Base-by-base conservation (phyloP, 106 monocot genomes). In the Allium fistulosum region DNA sequence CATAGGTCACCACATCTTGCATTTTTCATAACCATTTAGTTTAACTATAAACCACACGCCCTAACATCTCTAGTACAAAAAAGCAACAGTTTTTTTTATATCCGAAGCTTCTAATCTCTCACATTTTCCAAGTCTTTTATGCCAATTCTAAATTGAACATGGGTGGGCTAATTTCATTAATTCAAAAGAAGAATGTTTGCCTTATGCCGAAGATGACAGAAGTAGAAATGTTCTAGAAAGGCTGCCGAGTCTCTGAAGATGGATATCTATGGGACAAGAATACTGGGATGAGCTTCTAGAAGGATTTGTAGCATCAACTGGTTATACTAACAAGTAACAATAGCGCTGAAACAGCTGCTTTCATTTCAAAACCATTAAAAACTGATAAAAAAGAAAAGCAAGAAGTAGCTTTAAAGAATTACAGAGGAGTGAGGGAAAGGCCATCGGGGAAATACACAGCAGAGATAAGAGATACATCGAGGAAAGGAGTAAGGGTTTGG, bases 401-500 rank as follows among this genome's bases (percentile, higher is more conserved):
- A 37, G n/a, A 49, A 13, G 18, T 18, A 52, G 7, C 71, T 26
- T 7, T 67, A 9, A 72, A 8, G 27, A 62, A 70, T 17, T 81
- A 77, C 49, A 68, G 73, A 15, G 81, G 81, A 48, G 77, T 81
- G 26, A 63, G 81, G 60, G 63, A 57, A 68, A 55, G 81, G 61
- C 81, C 77, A 0, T 81, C 76, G 81, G 81, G 81, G 3, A 81
- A 81, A 63, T 81, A 69, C 58, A 76, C 81, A 48, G 81, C 77
- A 17, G 81, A 81, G 73, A 81, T 81, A 69, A 77, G 81, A 46
- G 73, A 77, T 55, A 64, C 69, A 15, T 27, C 69, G 15, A 73
- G 76, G 69, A 81, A 73, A 65, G 81, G 81, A 17, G 65, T 63
- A 8, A 62, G 81, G 17, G 69, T 77, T 26, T 81, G 81, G 81